These are phyloP conservation scores for Metschnikowia drakensbergensis DNA, from an alignment of 805 yeast species.

Conservation along the genomic window DNA sequence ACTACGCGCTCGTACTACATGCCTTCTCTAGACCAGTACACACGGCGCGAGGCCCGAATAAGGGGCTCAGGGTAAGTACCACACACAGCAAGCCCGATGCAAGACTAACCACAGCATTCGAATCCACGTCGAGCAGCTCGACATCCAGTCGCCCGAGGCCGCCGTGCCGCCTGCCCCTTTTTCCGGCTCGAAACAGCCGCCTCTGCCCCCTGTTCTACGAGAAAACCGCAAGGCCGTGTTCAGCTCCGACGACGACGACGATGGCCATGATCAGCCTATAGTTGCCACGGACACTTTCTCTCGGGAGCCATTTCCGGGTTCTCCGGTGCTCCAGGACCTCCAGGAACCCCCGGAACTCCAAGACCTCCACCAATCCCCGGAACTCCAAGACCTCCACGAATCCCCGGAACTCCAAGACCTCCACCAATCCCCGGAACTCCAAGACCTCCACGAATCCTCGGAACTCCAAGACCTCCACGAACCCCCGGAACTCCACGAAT, in stretches of 20 bases:
- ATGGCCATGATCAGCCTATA: not conserved
- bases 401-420: not conserved
- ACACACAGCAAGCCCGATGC: not conserved
- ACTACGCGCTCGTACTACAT: constrained; percentile 3
- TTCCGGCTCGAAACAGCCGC: not conserved
- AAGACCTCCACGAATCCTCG: too few relatives aligned
- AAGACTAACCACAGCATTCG: constrained; percentile 20
- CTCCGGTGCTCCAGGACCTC: too few relatives aligned
- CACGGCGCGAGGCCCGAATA: constrained; percentile 29
- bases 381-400: not conserved
- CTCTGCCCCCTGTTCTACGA: not conserved
- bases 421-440: too few relatives aligned
- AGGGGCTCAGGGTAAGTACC: constrained; percentile 42
- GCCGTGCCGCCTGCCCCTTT: not conserved
- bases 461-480: not conserved
- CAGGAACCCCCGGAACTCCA: too few relatives aligned
- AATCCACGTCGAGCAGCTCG: constrained; percentile 18
- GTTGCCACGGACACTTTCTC: too few relatives aligned
- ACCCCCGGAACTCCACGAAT: too few relatives aligned
- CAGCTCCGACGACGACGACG: constrained; percentile 17
- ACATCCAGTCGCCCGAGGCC: constrained; percentile 12
- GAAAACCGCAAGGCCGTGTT: constrained; percentile 10
- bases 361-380: too few relatives aligned
- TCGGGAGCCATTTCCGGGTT: too few relatives aligned
- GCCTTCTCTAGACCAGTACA: constrained; percentile 11